Percentiles rank a stretch among this genome's conserved stretches.
phyloP scores from a whole-genome alignment of 805 yeast genomes.

The Lachancea mirantina region DNA sequence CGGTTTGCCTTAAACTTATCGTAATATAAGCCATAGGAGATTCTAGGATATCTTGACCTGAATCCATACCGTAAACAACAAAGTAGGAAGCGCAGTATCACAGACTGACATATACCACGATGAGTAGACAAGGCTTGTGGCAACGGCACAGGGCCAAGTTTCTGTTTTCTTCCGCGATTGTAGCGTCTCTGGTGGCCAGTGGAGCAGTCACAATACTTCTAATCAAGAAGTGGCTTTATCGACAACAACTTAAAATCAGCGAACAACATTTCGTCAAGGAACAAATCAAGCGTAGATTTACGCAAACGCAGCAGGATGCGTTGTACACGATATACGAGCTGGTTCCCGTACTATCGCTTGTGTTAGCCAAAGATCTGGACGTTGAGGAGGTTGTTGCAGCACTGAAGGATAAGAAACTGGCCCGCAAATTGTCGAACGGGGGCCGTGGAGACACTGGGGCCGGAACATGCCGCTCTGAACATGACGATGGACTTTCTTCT shows the following conservation, averaged over 20 bases:
- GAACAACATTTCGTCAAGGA: slow-evolving; percentile 57
- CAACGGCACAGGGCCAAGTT: slow-evolving; percentile 24
- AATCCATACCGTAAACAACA: no score
- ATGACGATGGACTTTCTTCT: slow-evolving; percentile 16
- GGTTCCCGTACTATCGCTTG: slow-evolving; percentile 60
- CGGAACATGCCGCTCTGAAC: no score
- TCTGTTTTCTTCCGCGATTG: slow-evolving; percentile 16
- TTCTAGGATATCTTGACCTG: no score
- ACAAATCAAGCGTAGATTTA: slow-evolving; percentile 72
- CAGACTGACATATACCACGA: no score
- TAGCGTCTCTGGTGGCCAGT: slow-evolving; percentile 23
- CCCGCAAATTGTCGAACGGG: slow-evolving; percentile 7
- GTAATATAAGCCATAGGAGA: no score
- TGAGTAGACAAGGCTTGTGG: slow-evolving; percentile 13
- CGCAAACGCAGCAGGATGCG: slow-evolving; percentile 89
- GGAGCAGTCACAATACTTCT: slow-evolving; percentile 23
- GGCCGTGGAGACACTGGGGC: slow-evolving; percentile 4
- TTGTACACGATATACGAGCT: slow-evolving; percentile 75
- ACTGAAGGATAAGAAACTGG: slow-evolving; percentile 21
- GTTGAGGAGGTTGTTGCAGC: slow-evolving; percentile 22
- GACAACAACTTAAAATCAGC: slow-evolving; percentile 41
- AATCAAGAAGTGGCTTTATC: slow-evolving; percentile 27
- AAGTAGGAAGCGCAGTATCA: no score
- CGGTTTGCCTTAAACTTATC: no score
- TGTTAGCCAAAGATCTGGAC: slow-evolving; percentile 21